Conservation (phyloP, 2,329 filamentous ascomycete species). For the Grosmannia huntii region DNA sequence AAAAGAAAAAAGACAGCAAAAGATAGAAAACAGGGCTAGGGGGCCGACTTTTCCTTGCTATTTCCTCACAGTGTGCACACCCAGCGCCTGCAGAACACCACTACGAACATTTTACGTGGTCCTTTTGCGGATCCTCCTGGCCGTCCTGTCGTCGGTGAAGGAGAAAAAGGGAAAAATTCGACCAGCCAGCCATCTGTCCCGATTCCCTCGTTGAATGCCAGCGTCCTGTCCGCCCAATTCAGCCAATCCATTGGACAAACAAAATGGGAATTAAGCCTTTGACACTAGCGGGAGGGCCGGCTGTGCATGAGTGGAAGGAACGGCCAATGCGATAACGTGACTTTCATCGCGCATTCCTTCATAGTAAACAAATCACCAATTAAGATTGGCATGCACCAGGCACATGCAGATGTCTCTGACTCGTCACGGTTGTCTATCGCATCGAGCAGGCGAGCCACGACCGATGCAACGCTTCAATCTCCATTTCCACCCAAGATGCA, state of each 20-base stretch:
- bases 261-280: slow-evolving; percentile 1
- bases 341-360: not conserved
- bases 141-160: not conserved
- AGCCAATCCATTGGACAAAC: not conserved
- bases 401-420: not conserved
- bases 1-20: no score
- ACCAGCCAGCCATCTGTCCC: not conserved
- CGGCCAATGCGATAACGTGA: not conserved
- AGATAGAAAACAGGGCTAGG: not conserved
- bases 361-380: not conserved
- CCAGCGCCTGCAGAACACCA: not conserved
- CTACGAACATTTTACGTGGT: not conserved
- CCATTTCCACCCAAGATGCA: not conserved
- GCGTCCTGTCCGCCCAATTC: not conserved
- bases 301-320: slow-evolving; percentile 1
- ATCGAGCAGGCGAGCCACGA: not conserved
- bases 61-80: not conserved
- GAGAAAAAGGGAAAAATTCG: not conserved
- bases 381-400: not conserved
- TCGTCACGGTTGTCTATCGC: not conserved
- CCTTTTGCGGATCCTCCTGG: not conserved
- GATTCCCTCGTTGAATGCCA: not conserved
- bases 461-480: not conserved
- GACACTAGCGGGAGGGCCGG: slow-evolving; percentile 1
- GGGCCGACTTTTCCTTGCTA: not conserved